These are phyloP conservation scores for Calamus simplicifolius DNA, from an alignment of 176 grass and related monocot genomes.

Conservation along the genomic window DNA sequence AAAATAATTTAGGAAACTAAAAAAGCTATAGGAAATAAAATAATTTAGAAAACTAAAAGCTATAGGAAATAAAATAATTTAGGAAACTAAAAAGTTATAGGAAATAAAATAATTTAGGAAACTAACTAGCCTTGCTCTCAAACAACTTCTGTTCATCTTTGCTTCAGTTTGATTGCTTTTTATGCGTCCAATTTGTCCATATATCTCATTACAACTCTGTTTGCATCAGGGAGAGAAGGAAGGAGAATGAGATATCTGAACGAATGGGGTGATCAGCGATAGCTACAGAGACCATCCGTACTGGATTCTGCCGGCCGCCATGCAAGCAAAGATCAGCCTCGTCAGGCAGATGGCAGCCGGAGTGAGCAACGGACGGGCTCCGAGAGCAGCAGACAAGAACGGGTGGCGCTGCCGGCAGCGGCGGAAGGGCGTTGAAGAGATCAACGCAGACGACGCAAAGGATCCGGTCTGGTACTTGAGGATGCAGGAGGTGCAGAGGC, in stretches of 20 bases:
- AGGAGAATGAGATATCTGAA: too few species aligned
- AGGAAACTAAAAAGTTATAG: too few species aligned
- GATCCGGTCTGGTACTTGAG: slow-evolving; percentile 54
- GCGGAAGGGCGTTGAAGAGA: slow-evolving; percentile 22
- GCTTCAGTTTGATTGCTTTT: too few species aligned
- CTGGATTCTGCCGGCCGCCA: slow-evolving; percentile 84
- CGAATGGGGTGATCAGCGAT: slow-evolving; percentile 94
- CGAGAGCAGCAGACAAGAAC: slow-evolving; percentile 42
- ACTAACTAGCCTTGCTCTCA: too few species aligned
- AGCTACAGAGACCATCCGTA: slow-evolving; percentile 91
- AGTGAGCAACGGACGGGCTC: slow-evolving; percentile 52
- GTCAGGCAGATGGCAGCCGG: slow-evolving; percentile 31
- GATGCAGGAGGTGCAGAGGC: slow-evolving; percentile 80
- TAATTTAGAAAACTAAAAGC: too few species aligned
- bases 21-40: too few species aligned
- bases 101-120: too few species aligned
- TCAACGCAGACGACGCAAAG: slow-evolving; percentile 79
- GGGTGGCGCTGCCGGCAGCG: slow-evolving; percentile 13
- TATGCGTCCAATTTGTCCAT: too few species aligned
- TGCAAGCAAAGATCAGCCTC: slow-evolving; percentile 57
- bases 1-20: too few species aligned
- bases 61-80: too few species aligned
- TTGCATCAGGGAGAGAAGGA: not conserved
- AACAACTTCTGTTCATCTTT: too few species aligned
- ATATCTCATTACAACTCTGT: too few species aligned